A percentile compares a stretch with the other conserved stretches of the same genome.
Evolutionary conservation across 257 asterid genomes (phyloP).

Genomic region (Primulina huaijiensis): DNA sequence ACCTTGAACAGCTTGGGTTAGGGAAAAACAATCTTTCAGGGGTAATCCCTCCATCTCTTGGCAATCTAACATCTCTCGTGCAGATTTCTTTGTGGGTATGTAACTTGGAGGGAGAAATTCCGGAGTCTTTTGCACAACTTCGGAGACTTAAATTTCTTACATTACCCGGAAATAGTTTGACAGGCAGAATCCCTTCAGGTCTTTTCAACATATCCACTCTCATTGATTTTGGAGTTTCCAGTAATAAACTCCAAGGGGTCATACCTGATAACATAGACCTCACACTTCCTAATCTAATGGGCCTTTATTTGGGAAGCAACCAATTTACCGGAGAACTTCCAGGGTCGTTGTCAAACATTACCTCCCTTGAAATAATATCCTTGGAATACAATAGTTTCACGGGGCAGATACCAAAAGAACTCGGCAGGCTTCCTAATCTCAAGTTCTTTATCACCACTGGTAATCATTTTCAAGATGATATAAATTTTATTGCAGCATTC

Average conservation of each 20-base stretch:
- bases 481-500: conserved; percentile 28
- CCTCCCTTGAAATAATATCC: not conserved
- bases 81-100: no score
- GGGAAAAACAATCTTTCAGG: no score
- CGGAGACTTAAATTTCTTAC: not conserved
- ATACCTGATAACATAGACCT: conserved; percentile 5
- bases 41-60: no score
- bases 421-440: conserved; percentile 23
- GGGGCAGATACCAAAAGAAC: conserved; percentile 22
- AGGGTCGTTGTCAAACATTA: conserved; percentile 2
- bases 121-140: no score
- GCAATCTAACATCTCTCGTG: no score
- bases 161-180: not conserved
- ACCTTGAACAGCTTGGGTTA: no score
- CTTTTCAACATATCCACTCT: not conserved
- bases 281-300: conserved; percentile 19
- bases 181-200: not conserved
- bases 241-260: not conserved
- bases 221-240: no score
- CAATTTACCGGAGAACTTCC: conserved; percentile 25
- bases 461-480: conserved; percentile 14
- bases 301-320: conserved; percentile 16
- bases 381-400: conserved; percentile 14
- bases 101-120: no score
- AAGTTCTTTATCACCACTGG: not conserved